Percentiles rank a stretch among this genome's conserved stretches.
These are phyloP conservation scores for Rhodamnia argentea DNA, from an alignment of 345 rosid species.

Conservation along the genomic window DNA sequence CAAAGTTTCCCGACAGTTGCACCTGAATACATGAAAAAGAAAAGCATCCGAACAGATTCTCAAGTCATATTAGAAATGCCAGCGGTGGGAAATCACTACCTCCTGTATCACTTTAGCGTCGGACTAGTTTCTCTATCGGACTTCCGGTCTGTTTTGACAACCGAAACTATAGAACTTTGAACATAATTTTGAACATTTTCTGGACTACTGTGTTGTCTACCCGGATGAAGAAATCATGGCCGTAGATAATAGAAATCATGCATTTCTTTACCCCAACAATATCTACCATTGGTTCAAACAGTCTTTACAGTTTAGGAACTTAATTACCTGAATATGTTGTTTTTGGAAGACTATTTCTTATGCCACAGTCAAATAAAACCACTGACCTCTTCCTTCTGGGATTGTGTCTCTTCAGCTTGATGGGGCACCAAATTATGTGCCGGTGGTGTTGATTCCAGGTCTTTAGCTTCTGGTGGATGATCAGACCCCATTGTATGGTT, in stretches of 20 bases:
- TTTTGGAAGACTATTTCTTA: neutral
- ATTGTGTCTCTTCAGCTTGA: neutral
- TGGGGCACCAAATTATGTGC: neutral
- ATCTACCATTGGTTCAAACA: neutral
- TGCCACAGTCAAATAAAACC: neutral
- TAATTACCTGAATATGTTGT: neutral
- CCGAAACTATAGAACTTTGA: neutral
- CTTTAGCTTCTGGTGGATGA: neutral
- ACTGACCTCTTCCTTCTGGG: neutral
- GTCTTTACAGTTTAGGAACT: neutral
- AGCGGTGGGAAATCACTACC: neutral
- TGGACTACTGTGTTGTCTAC: neutral
- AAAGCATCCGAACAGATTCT: neutral
- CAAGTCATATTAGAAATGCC: neutral
- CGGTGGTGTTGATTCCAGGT: neutral
- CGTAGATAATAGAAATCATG: neutral
- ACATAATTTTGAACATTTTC: neutral
- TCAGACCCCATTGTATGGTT: neutral
- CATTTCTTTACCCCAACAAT: neutral
- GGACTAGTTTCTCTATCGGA: neutral
- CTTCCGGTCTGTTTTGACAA: neutral
- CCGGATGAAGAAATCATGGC: neutral
- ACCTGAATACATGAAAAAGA: neutral
- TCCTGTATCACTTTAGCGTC: neutral
- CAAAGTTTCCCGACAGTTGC: neutral